Conservation (phyloP, 2,329 filamentous ascomycete species). For the Nothophoma quercina region DNA sequence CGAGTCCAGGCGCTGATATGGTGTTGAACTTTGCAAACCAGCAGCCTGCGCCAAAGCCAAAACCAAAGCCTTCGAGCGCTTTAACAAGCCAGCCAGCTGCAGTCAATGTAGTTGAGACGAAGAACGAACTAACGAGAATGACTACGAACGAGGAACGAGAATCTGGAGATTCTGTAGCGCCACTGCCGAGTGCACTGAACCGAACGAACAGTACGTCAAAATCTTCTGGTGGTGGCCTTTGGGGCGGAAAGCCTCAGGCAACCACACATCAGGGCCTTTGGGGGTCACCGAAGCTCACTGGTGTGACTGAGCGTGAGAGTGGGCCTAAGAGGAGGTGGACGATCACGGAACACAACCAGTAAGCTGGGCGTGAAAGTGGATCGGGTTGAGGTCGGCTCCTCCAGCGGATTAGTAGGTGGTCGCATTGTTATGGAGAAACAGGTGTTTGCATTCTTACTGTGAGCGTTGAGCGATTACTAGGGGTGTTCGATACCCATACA, state of each 20-base stretch:
- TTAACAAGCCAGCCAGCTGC: slow-evolving; percentile 12
- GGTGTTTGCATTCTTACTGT: slow-evolving; percentile 1
- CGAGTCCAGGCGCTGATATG: slow-evolving; percentile 42
- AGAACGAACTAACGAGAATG: slow-evolving; percentile 17
- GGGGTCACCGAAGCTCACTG: slow-evolving; percentile 49
- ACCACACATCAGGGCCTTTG: slow-evolving; percentile 51
- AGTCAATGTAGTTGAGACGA: slow-evolving; percentile 14
- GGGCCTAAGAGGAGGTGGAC: slow-evolving; percentile 56
- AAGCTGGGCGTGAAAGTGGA: neutral
- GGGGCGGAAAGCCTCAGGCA: slow-evolving; percentile 31
- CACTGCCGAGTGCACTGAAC: slow-evolving; percentile 31
- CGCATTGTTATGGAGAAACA: neutral
- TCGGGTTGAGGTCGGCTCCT: neutral
- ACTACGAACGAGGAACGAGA: slow-evolving; percentile 40
- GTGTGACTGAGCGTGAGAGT: slow-evolving; percentile 46
- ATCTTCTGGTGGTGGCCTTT: slow-evolving; percentile 26
- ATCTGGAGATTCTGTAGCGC: slow-evolving; percentile 41
- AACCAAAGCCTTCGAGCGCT: slow-evolving; percentile 15
- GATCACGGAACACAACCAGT: slow-evolving; percentile 45
- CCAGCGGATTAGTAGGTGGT: too few relatives aligned
- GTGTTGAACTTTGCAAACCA: slow-evolving; percentile 42
- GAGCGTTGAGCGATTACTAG: slow-evolving; percentile 9
- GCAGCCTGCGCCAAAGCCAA: slow-evolving; percentile 26
- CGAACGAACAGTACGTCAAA: slow-evolving; percentile 23
- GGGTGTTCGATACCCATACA: slow-evolving; percentile 1